Base-by-base conservation (phyloP, 2,329 filamentous ascomycete genomes). In the Pseudogymnoascus sp. region DNA sequence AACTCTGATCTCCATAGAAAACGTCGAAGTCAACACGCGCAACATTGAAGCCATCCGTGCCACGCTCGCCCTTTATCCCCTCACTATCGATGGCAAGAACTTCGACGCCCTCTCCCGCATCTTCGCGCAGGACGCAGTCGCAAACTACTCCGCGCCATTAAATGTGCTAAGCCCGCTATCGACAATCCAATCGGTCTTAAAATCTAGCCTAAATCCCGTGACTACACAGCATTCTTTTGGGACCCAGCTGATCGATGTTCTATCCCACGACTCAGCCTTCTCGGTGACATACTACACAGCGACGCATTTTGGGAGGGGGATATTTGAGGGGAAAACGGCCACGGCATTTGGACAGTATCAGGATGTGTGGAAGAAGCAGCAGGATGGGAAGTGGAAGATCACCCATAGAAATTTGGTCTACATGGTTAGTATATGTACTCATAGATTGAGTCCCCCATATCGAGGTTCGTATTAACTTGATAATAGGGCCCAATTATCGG, bases 31-130 rank as follows among this genome's bases (percentile, higher is more conserved):
- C 31, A 10, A 21, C 29, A n/a, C 57, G 3, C 14, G 8, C 7
- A 16, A 3, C 12, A 36, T 60, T 12, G 57, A 60, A 18, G 60
- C 65, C 14, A 69, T 69, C 45, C 63, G 63, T 10, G 57, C 65
- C 2, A 69, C 65, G 6, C 66, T 68, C n/a, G 23, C 66, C 4
- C 39, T 63, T 12, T 69, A 69, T 60, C 63, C 68, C 7, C 66
- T 69, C 29, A 64, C 62, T 8, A 60, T 69, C 45, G 68, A 69
- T 39, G 65, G 65, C 31, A 67, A 67, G 36, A 61, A 67, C n/a
- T 69, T 68, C 51, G 51, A n/a, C 4, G 26, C 63, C 3, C 66
- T 69, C 14, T 47, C 37, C 23, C 29, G 42, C 39, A 62, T 69
- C 26, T 69, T 69, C 54, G 62, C 66, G 2, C 6, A 42, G 1